Evolutionary conservation across 495 filamentous ascomycete species (phyloP).

Genomic region (Halenospora varia): DNA sequence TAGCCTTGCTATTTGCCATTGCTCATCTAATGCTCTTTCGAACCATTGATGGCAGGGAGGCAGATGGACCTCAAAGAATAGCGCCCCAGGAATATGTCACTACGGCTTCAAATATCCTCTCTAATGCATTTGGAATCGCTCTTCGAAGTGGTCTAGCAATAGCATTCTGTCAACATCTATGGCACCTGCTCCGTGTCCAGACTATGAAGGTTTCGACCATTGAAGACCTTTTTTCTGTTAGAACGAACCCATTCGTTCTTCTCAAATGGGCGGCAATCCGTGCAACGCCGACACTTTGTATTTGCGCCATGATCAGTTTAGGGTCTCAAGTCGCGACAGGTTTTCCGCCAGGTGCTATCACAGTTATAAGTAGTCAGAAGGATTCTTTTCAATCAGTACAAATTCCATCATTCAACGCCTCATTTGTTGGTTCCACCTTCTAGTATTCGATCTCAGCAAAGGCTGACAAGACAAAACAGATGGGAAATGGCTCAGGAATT

Average conservation of each 20-base stretch:
- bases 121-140: slow-evolving; percentile 13
- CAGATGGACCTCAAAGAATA: slow-evolving; percentile 10
- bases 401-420: slow-evolving; percentile 14
- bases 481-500: slow-evolving; percentile 17
- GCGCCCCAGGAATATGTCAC: slow-evolving; percentile 14
- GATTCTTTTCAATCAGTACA: not conserved
- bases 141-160: slow-evolving; percentile 4
- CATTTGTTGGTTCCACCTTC: slow-evolving; percentile 11
- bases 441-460: not conserved
- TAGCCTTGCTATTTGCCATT: slow-evolving; percentile 14
- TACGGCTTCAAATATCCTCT: slow-evolving; percentile 17
- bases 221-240: slow-evolving; percentile 12
- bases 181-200: slow-evolving; percentile 10
- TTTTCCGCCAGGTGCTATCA: slow-evolving; percentile 21
- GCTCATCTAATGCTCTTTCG: slow-evolving; percentile 12
- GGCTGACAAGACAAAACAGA: not conserved
- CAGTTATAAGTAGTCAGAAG: not conserved
- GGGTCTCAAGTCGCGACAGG: slow-evolving; percentile 7
- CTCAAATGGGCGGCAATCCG: slow-evolving; percentile 3
- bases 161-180: slow-evolving; percentile 19
- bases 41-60: slow-evolving; percentile 5
- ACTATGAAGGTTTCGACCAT: slow-evolving; percentile 20
- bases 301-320: slow-evolving; percentile 11
- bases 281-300: slow-evolving; percentile 8
- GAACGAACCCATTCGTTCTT: slow-evolving; percentile 11